A percentile compares a stretch with the other conserved stretches of the same genome.
phyloP scores from a whole-genome alignment of 768 basidiomycete species.

The Rhodotorula diobovata region DNA sequence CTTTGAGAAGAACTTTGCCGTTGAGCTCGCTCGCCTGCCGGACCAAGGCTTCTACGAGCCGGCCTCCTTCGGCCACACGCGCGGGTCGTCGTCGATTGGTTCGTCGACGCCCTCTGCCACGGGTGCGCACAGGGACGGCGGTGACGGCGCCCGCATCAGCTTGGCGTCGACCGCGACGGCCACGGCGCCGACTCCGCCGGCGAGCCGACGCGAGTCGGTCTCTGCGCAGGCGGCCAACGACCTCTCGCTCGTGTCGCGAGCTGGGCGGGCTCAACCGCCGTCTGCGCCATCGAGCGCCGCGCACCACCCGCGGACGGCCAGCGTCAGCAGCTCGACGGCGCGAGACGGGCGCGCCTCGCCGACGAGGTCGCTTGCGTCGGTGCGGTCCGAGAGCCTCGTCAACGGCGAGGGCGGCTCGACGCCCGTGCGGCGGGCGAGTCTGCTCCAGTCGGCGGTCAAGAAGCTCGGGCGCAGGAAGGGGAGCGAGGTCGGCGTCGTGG shows the following conservation, averaged over 20 bases:
- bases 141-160: background rate
- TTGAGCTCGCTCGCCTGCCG: slow-evolving; percentile 38
- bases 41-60: slow-evolving; percentile 5
- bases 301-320: background rate
- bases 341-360: background rate
- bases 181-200: background rate
- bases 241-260: background rate
- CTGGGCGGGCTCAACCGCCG: background rate
- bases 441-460: slow-evolving; percentile 3
- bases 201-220: background rate
- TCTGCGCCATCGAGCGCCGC: no score
- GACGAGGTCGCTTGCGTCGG: background rate
- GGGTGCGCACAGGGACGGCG: background rate
- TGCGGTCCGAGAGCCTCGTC: background rate
- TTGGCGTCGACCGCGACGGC: background rate
- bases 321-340: background rate
- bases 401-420: background rate
- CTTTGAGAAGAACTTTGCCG: slow-evolving; percentile 40
- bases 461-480: slow-evolving; percentile 10
- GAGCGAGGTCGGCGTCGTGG: background rate
- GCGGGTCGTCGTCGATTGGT: background rate
- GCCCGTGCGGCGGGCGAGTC: slow-evolving; percentile 1
- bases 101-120: background rate
- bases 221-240: slow-evolving; percentile 1
- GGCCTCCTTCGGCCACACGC: background rate